A percentile compares a stretch with the other conserved stretches of the same genome.
Conservation (phyloP, 352 stramenopile species). For the Aphanomyces stellatus region DNA sequence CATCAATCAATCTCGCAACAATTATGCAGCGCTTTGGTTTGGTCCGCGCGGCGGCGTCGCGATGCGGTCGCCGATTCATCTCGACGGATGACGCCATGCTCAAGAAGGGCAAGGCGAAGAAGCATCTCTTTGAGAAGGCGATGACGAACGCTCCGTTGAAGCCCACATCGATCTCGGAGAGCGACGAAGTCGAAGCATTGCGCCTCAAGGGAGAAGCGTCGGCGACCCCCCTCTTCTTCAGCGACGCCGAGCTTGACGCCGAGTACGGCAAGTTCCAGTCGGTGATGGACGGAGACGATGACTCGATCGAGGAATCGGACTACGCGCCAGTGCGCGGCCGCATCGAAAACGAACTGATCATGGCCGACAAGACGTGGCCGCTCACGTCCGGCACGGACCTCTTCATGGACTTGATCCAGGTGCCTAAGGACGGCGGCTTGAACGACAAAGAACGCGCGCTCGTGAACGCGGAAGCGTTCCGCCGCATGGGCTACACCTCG, state of each 20-base stretch:
- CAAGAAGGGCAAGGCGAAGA: slow-evolving; percentile 15
- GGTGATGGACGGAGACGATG: slow-evolving; percentile 9
- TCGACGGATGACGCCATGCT: not conserved
- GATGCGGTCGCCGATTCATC: not conserved
- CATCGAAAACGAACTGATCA: slow-evolving; percentile 45
- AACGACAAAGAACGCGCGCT: slow-evolving; percentile 48
- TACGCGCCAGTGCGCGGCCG: slow-evolving; percentile 12
- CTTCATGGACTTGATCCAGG: slow-evolving; percentile 76
- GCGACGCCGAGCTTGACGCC: slow-evolving; percentile 11
- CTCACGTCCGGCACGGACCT: slow-evolving; percentile 65
- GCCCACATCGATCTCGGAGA: slow-evolving; percentile 4
- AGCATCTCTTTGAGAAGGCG: slow-evolving; percentile 11
- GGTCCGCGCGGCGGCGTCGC: not conserved
- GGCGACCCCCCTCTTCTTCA: slow-evolving; percentile 7
- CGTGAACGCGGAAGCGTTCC: slow-evolving; percentile 62
- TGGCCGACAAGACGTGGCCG: slow-evolving; percentile 85
- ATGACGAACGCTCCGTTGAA: slow-evolving; percentile 10
- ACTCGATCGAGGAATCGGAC: slow-evolving; percentile 12
- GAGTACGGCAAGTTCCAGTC: slow-evolving; percentile 19
- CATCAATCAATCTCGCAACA: not conserved
- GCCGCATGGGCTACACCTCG: slow-evolving; percentile 65
- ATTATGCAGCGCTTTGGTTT: not conserved
- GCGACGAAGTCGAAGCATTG: slow-evolving; percentile 1
- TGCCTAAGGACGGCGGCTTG: slow-evolving; percentile 39
- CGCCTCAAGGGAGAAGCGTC: not conserved